Base-by-base conservation (phyloP, 345 rosid species). In the Syzygium aqueum region DNA sequence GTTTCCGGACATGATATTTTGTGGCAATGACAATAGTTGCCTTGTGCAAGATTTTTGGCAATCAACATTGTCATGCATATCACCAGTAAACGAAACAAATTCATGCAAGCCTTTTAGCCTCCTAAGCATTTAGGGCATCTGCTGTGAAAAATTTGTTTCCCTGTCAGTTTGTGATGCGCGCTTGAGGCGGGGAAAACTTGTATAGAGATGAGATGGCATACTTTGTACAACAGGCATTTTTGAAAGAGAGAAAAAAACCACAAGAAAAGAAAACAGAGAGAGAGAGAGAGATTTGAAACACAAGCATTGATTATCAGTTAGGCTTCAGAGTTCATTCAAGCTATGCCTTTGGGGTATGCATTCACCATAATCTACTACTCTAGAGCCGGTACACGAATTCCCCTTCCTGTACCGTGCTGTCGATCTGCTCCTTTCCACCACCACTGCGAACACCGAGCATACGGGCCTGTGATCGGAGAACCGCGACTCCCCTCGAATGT, bases 391-490 rank as follows among this genome's bases (percentile, higher is more conserved):
- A 86, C 93, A 94, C 1, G 97, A 95, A 88, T 91, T 95, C 15
- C 98, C 97, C 87, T 97, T 97, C 84, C 96, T 93, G 80, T 95
- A 92, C 92, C 85, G 92, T 88, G 87, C 90, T 84, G 84, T 88
- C 67, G 28, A 88, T 46, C 89, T 89, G 83, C 88, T 95, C 88
- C 91, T 91, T 87, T 92, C 88, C 50, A 95, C 97, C 77, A 92
- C 94, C 85, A 96, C 93, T 0, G 94, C 92, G 86, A 98, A 96
- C 23, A 94, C 89, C 0, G 98, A 93, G 23, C 97, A 98, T 25
- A 98, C 99, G 3, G 99, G 99, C 87, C 99, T 90, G 89, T 97
- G 99, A 85, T 98, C 98, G 0, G 99, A 98, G 86, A 98, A 96
- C 91, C 97, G 92, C 1, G 99, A 96, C 85, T 98, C 99, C 3